Conservation (phyloP, 768 basidiomycete species). For the Boletus vermiculosoides region DNA sequence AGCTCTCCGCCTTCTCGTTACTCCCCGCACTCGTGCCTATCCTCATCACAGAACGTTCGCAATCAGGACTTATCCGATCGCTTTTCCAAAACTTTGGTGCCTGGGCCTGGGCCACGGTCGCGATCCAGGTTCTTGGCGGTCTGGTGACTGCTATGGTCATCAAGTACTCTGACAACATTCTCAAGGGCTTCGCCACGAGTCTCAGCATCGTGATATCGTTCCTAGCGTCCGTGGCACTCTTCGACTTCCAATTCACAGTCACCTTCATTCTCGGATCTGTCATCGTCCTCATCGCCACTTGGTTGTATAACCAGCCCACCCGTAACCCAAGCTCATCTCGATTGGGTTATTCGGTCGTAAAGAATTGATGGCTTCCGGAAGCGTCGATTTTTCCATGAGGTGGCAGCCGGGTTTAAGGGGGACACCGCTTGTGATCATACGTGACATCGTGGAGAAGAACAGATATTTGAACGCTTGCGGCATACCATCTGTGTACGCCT, state of each 20-base stretch:
- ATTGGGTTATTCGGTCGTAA: constrained; percentile 28
- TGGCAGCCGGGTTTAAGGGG: neutral
- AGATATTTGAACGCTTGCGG: constrained; percentile 15
- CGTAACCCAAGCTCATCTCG: constrained; percentile 35
- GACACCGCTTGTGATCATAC: constrained; percentile 2
- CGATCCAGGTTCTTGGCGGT: constrained; percentile 88
- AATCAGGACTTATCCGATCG: constrained; percentile 41
- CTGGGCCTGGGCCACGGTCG: constrained; percentile 91
- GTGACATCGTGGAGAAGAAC: constrained; percentile 1
- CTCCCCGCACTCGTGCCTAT: constrained; percentile 84
- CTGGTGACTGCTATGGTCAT: constrained; percentile 91
- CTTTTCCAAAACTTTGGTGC: constrained; percentile 84
- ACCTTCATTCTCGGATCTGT: constrained; percentile 83
- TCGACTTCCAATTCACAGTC: constrained; percentile 83
- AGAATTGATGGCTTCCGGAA: constrained; percentile 16
- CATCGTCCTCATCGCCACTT: constrained; percentile 85
- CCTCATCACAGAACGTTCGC: constrained; percentile 49
- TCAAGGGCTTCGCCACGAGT: constrained; percentile 94
- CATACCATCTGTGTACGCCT: constrained; percentile 19
- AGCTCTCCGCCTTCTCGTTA: constrained; percentile 91
- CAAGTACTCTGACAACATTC: constrained; percentile 89
- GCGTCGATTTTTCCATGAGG: neutral
- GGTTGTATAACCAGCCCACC: constrained; percentile 80
- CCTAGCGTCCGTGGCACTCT: constrained; percentile 85
- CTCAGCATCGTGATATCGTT: constrained; percentile 94